phyloP scores from a whole-genome alignment of 345 rosid genomes.

The Citrus trifoliata region DNA sequence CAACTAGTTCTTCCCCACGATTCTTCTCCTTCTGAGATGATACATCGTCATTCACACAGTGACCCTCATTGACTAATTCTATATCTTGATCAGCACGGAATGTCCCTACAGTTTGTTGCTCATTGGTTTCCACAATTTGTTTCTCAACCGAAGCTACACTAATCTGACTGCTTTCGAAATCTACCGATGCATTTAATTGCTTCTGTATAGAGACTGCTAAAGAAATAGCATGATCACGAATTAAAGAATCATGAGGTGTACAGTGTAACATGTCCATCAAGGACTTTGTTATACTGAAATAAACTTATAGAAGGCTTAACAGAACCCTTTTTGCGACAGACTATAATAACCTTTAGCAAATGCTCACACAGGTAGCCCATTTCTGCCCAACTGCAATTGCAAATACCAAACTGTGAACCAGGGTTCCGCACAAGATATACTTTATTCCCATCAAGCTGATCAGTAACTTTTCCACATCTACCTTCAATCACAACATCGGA shows the following conservation, averaged over 20 bases:
- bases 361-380: constrained; percentile 87
- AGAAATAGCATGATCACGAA: constrained; percentile 79
- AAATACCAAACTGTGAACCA: constrained; percentile 72
- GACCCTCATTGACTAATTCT: constrained; percentile 17
- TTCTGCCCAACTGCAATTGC: constrained; percentile 81
- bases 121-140: constrained; percentile 17
- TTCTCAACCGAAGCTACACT: constrained; percentile 17
- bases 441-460: constrained; percentile 48
- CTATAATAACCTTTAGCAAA: constrained; percentile 54
- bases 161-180: constrained; percentile 27
- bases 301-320: constrained; percentile 50
- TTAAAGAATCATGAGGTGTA: constrained; percentile 67
- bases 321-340: constrained; percentile 36
- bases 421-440: constrained; percentile 71
- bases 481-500: constrained; percentile 57
- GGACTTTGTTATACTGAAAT: constrained; percentile 56
- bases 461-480: constrained; percentile 52
- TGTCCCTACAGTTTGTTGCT: constrained; percentile 13
- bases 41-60: neutral
- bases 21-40: constrained; percentile 15
- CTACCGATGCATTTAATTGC: constrained; percentile 40
- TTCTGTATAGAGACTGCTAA: constrained; percentile 55
- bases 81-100: constrained; percentile 14
- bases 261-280: constrained; percentile 55
- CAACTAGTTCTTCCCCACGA: constrained; percentile 4